Conservation (phyloP, 345 rosid species). For the Acer campestre region DNA sequence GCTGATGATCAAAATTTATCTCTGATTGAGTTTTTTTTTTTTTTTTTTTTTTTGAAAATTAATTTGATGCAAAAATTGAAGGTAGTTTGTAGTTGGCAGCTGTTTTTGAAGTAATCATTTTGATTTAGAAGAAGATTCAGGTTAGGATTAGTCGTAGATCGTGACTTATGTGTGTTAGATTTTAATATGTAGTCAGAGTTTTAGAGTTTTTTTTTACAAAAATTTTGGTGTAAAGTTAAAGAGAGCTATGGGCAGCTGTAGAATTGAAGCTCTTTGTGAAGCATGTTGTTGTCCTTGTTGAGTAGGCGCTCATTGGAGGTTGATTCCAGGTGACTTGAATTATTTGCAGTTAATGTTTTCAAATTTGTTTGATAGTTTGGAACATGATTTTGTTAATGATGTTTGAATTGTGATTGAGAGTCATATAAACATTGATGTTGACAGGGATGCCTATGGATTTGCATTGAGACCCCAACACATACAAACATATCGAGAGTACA, state of each 20-base stretch:
- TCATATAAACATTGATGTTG: background rate
- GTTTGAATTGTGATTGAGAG: background rate
- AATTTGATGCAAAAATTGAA: background rate
- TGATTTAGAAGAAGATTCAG: background rate
- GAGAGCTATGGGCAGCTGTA: slow-evolving; percentile 71
- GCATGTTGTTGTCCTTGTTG: slow-evolving; percentile 96
- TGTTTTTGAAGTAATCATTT: slow-evolving; percentile 5
- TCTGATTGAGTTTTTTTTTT: background rate
- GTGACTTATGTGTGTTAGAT: background rate
- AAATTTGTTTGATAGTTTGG: background rate
- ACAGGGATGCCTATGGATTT: slow-evolving; percentile 92
- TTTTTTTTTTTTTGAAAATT: background rate
- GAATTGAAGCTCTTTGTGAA: slow-evolving; percentile 52
- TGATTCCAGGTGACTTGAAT: slow-evolving; percentile 72
- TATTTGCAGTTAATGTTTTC: background rate
- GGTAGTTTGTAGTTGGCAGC: background rate
- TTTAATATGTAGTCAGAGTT: slow-evolving; percentile 21
- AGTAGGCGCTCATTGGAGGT: slow-evolving; percentile 90
- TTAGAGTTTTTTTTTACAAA: slow-evolving; percentile 14
- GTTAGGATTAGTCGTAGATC: background rate
- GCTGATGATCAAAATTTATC: no score
- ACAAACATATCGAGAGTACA: slow-evolving; percentile 74
- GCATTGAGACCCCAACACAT: slow-evolving; percentile 95
- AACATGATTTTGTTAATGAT: background rate
- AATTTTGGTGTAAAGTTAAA: slow-evolving; percentile 33